Conservation (phyloP, 2,329 filamentous ascomycete genomes). For the Stachybotrys echinatus region DNA sequence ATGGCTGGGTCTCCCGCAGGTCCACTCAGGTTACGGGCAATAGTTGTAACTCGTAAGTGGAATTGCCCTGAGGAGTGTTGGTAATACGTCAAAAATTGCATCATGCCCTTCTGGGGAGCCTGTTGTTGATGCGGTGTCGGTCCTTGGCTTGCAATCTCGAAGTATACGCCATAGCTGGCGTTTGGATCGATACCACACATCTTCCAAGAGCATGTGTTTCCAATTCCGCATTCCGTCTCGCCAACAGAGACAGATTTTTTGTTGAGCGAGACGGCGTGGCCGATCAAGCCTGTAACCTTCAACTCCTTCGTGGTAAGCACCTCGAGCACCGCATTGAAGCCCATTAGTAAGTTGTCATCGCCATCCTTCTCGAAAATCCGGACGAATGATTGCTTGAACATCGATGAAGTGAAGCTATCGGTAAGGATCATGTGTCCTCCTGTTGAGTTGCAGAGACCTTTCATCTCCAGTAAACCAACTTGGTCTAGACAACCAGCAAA, state of each 20-base stretch:
- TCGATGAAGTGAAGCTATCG: constrained; percentile 96
- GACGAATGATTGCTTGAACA: constrained; percentile 98
- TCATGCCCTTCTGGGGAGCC: constrained; percentile 85
- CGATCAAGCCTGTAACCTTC: constrained; percentile 95
- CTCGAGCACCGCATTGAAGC: constrained; percentile 94
- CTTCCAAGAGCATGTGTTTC: constrained; percentile 98
- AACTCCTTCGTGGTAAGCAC: constrained; percentile 96
- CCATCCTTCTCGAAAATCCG: constrained; percentile 96
- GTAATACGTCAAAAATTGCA: constrained; percentile 98
- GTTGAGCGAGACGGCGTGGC: constrained; percentile 92
- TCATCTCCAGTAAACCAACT: constrained; percentile 97
- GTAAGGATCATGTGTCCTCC: constrained; percentile 98
- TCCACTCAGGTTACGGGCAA: constrained; percentile 84
- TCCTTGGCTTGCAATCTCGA: constrained; percentile 93
- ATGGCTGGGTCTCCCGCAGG: constrained; percentile 92
- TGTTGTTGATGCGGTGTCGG: constrained; percentile 83
- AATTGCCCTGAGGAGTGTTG: constrained; percentile 96
- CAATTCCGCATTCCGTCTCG: constrained; percentile 96
- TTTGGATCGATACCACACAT: constrained; percentile 97
- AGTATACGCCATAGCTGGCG: constrained; percentile 93
- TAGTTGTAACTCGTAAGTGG: constrained; percentile 91
- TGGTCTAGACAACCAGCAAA: constrained; percentile 97
- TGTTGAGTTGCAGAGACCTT: constrained; percentile 90
- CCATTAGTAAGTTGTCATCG: constrained; percentile 93
- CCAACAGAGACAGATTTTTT: constrained; percentile 97